Conservation (phyloP, 1,284 basidiomycete genomes). For the Ganoderma multipileum region DNA sequence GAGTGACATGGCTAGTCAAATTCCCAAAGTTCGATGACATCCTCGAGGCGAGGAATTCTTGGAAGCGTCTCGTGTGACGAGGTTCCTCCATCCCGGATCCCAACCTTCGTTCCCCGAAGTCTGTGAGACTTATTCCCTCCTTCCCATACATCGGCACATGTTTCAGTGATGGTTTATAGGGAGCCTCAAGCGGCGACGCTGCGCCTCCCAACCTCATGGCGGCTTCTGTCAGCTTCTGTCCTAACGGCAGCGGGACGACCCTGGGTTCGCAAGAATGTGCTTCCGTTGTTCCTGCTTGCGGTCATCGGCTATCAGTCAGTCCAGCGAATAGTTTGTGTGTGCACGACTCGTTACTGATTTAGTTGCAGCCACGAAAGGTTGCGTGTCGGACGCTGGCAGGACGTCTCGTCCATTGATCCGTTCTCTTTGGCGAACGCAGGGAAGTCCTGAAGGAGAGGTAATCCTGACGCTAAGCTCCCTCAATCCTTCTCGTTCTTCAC, state of each 20-base stretch:
- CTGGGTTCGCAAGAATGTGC: not conserved
- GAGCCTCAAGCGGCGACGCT: not conserved
- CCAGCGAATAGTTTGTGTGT: not conserved
- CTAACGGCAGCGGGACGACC: not conserved
- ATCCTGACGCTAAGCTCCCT: not conserved
- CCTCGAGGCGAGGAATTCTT: not conserved
- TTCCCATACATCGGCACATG: not conserved
- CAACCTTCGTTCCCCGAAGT: not conserved
- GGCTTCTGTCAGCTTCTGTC: not conserved
- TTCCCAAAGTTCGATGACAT: not conserved
- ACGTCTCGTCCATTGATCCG: not conserved
- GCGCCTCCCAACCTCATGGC: not conserved
- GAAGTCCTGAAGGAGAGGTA: not conserved
- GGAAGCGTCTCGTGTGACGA: not conserved
- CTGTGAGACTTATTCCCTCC: not conserved
- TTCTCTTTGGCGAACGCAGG: not conserved
- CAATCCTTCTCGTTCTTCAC: not conserved
- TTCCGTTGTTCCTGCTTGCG: not conserved
- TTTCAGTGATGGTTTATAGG: not conserved
- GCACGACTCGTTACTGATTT: not conserved
- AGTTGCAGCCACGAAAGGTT: not conserved
- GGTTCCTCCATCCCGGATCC: not conserved
- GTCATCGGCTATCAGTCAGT: conserved; percentile 1
- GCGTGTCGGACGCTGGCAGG: not conserved
- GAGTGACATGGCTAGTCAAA: not conserved